phyloP scores from a whole-genome alignment of 2,329 filamentous ascomycete species.

The Verticillium longisporum region DNA sequence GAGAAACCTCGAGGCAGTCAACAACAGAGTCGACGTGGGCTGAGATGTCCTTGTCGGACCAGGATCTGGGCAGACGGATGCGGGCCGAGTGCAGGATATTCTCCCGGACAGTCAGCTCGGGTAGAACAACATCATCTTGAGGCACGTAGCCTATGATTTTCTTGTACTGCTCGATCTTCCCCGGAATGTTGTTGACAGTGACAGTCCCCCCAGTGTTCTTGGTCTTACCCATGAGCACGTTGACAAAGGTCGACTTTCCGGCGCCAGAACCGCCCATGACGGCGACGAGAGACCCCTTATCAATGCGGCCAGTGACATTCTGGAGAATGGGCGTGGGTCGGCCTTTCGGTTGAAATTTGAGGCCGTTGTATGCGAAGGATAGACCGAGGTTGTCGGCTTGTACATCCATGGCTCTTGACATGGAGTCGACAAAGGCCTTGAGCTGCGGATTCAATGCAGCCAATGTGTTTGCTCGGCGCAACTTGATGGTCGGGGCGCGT shows the following conservation, averaged over 20 bases:
- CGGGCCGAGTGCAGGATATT: constrained; percentile 55
- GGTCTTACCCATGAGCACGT: constrained; percentile 54
- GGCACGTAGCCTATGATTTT: constrained; percentile 57
- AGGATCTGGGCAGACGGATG: constrained; percentile 44
- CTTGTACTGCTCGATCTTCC: constrained; percentile 44
- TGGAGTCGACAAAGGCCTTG: constrained; percentile 43
- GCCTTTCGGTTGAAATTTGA: constrained; percentile 40
- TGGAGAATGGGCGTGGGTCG: constrained; percentile 38
- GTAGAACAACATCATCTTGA: constrained; percentile 53
- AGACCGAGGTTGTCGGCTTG: constrained; percentile 41
- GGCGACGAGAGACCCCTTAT: constrained; percentile 46
- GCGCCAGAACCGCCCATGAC: constrained; percentile 56
- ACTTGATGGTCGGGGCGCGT: constrained; percentile 13
- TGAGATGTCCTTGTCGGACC: constrained; percentile 40
- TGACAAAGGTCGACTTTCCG: constrained; percentile 53
- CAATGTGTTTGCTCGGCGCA: constrained; percentile 15
- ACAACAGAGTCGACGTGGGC: constrained; percentile 50
- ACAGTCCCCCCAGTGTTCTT: constrained; percentile 42
- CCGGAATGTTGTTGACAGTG: constrained; percentile 43
- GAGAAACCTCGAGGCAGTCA: constrained; percentile 43
- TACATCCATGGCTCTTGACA: constrained; percentile 40
- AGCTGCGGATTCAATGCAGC: constrained; percentile 29
- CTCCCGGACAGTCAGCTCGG: constrained; percentile 54
- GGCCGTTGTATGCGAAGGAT: constrained; percentile 43
- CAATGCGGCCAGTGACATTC: constrained; percentile 47